Conservation (phyloP, 805 yeast genomes). For the Candida incommunis region DNA sequence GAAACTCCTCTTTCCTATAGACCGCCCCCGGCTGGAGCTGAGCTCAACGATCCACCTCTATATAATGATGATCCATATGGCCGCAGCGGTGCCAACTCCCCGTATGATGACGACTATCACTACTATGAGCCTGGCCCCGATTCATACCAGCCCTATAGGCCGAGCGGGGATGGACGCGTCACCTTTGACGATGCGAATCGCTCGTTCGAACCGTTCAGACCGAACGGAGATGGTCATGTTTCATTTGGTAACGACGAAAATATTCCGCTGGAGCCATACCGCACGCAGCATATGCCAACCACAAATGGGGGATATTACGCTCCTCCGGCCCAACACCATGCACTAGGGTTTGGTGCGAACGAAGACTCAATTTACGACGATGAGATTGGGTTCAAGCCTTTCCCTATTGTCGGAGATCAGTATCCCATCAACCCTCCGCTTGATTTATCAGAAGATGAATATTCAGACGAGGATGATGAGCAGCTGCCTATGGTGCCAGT, state of each 20-base stretch:
- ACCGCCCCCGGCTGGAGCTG: not conserved
- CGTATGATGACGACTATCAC: not conserved
- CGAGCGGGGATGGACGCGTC: not conserved
- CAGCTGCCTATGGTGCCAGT: too few relatives aligned
- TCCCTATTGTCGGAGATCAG: slow-evolving; percentile 24
- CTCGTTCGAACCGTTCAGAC: not conserved
- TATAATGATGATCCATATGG: not conserved
- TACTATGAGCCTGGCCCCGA: not conserved
- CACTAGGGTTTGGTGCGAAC: slow-evolving; percentile 4
- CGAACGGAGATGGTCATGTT: not conserved
- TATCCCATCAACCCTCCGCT: slow-evolving; percentile 21
- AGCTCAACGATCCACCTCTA: not conserved
- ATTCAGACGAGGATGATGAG: slow-evolving; percentile 11
- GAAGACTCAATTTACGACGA: slow-evolving; percentile 17
- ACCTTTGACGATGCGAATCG: not conserved
- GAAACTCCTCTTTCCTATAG: not conserved
- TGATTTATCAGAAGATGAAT: slow-evolving; percentile 8
- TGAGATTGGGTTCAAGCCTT: slow-evolving; percentile 17
- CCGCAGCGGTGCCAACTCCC: not conserved
- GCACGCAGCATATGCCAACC: not conserved
- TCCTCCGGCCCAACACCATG: slow-evolving; percentile 6
- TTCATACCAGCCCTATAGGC: not conserved
- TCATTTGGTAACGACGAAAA: not conserved
- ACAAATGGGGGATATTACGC: not conserved
- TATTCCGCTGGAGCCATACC: not conserved